These are phyloP conservation scores for Coemansia sp. DNA, from an alignment of 192 early-diverging fungal genomes.

Conservation along the genomic window DNA sequence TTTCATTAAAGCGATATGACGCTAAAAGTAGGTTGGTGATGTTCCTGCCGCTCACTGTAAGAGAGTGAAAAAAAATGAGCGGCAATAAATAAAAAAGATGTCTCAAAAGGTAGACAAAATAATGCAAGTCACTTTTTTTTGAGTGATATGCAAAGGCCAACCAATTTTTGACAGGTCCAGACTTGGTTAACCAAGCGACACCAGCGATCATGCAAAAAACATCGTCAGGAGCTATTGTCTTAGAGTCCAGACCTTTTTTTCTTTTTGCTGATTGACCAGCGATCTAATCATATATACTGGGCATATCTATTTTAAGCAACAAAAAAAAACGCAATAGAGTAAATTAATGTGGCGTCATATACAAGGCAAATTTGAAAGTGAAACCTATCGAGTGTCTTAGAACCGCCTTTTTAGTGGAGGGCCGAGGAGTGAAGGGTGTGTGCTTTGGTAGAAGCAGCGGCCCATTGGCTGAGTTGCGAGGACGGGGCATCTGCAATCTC, in stretches of 20 bases:
- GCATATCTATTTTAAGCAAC: background rate
- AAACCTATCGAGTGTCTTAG: background rate
- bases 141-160: background rate
- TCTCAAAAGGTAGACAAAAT: background rate
- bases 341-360: background rate
- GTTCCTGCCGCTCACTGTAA: background rate
- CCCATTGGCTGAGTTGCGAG: slow-evolving; percentile 2
- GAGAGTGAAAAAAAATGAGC: background rate
- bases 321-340: background rate
- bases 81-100: background rate
- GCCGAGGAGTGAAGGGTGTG: background rate
- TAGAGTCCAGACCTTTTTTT: background rate
- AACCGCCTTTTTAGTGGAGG: background rate
- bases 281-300: background rate
- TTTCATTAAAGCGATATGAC: background rate
- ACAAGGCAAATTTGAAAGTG: background rate
- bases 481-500: background rate
- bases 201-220: slow-evolving; percentile 1
- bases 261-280: background rate
- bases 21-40: background rate
- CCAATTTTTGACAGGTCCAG: background rate
- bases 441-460: background rate
- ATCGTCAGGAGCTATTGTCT: background rate
- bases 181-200: background rate
- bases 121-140: background rate